A percentile compares a stretch with the other conserved stretches of the same genome.
Conservation (phyloP, 2,329 filamentous ascomycete genomes). For the Botryosphaeria dothidea region DNA sequence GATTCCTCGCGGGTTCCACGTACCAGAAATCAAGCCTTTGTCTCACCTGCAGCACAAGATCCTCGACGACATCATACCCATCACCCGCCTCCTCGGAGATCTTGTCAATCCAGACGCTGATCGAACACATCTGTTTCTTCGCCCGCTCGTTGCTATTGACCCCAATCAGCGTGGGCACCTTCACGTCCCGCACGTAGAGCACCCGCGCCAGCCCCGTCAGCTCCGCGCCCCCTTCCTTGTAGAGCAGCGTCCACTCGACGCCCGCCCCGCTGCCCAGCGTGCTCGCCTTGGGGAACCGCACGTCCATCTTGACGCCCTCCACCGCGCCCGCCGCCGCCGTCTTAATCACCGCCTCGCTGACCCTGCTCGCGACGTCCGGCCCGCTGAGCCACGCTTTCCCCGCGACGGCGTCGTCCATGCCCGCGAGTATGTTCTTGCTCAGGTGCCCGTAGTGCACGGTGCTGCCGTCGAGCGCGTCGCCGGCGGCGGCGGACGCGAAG, state of each 20-base stretch:
- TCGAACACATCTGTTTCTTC: constrained; percentile 65
- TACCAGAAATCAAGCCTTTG: neutral
- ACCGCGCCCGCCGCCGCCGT: constrained; percentile 30
- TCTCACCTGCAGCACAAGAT: constrained; percentile 61
- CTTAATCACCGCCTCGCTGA: constrained; percentile 23
- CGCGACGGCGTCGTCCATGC: constrained; percentile 33
- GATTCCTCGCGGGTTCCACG: neutral
- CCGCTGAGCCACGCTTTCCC: constrained; percentile 28
- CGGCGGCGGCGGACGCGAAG: constrained; percentile 60
- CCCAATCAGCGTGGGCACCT: constrained; percentile 68
- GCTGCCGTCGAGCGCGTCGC: constrained; percentile 65
- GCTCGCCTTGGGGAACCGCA: constrained; percentile 68
- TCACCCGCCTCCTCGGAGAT: constrained; percentile 48
- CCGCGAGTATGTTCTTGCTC: constrained; percentile 64
- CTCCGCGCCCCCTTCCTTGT: constrained; percentile 58
- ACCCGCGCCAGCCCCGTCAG: constrained; percentile 34
- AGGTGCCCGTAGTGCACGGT: constrained; percentile 76
- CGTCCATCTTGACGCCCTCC: constrained; percentile 51
- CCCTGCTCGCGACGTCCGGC: constrained; percentile 24
- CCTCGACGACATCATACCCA: constrained; percentile 58
- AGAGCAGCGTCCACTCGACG: constrained; percentile 35
- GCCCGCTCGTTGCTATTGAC: constrained; percentile 71
- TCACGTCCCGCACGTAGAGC: constrained; percentile 58
- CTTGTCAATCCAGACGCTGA: constrained; percentile 63
- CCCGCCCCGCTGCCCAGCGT: constrained; percentile 64